Percentiles rank a stretch among this genome's conserved stretches.
These are phyloP conservation scores for Fusarium sp. DNA, from an alignment of 2,329 filamentous ascomycete species.

Conservation along the genomic window DNA sequence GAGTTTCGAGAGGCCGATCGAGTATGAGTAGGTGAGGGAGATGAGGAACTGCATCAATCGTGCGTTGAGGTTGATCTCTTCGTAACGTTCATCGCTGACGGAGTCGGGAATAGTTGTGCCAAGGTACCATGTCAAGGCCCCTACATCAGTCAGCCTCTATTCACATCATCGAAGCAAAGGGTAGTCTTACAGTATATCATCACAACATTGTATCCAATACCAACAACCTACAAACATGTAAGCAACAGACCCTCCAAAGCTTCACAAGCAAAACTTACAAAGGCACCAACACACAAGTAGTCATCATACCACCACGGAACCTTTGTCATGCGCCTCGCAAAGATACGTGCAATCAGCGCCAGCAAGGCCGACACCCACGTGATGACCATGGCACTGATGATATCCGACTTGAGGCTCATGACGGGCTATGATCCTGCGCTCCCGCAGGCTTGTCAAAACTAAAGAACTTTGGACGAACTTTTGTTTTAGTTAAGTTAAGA, in stretches of 20 bases:
- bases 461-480: background rate
- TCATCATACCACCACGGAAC: conserved; percentile 40
- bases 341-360: conserved; percentile 30
- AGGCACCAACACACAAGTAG: conserved; percentile 36
- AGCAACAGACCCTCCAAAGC: background rate
- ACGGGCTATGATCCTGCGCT: conserved; percentile 13
- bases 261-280: conserved; percentile 22
- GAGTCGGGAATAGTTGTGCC: conserved; percentile 25
- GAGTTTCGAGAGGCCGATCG: conserved; percentile 43
- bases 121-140: conserved; percentile 30
- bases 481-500: background rate
- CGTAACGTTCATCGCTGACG: conserved; percentile 8
- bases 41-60: conserved; percentile 31
- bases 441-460: background rate
- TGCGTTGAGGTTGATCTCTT: conserved; percentile 23
- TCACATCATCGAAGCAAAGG: fast-evolving
- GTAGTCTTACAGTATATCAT: conserved; percentile 29
- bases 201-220: conserved; percentile 22
- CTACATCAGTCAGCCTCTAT: conserved; percentile 13
- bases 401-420: conserved; percentile 31
- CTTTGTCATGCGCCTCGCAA: conserved; percentile 39
- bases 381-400: conserved; percentile 24
- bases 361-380: conserved; percentile 37
- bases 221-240: conserved; percentile 25
- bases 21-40: conserved; percentile 38